phyloP scores from a whole-genome alignment of 345 rosid genomes.

The Citropsis articulata region DNA sequence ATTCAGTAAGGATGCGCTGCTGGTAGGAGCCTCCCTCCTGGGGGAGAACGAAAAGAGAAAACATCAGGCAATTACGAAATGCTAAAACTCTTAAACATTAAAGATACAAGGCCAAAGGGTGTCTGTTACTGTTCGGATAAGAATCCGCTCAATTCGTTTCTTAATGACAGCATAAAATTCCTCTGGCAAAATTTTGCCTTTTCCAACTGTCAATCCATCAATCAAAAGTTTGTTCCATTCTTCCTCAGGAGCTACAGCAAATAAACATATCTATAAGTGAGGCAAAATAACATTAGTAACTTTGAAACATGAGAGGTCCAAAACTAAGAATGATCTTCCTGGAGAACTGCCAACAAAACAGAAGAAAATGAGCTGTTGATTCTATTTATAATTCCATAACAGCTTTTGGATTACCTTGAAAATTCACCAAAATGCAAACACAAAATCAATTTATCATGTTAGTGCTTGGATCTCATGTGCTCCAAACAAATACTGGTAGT shows the following conservation, averaged over 20 bases:
- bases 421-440: not conserved
- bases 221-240: conserved; percentile 78
- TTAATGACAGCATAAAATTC: conserved; percentile 67
- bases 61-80: not conserved
- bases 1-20: conserved; percentile 72
- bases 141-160: conserved; percentile 71
- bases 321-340: not conserved
- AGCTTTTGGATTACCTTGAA: not conserved
- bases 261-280: not conserved
- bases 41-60: not conserved
- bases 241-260: conserved; percentile 77
- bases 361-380: not conserved
- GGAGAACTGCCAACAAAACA: not conserved
- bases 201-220: conserved; percentile 62
- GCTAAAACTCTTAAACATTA: not conserved
- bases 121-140: conserved; percentile 74
- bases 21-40: conserved; percentile 97
- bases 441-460: not conserved
- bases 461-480: not conserved
- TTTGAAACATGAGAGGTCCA: not conserved
- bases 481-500: not conserved
- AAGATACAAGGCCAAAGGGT: not conserved
- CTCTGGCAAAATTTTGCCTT: conserved; percentile 62
- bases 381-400: not conserved
- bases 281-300: not conserved